Evolutionary conservation across 1,139 yeast species (phyloP).

Genomic region (Saccharomycopsis crataegensis): DNA sequence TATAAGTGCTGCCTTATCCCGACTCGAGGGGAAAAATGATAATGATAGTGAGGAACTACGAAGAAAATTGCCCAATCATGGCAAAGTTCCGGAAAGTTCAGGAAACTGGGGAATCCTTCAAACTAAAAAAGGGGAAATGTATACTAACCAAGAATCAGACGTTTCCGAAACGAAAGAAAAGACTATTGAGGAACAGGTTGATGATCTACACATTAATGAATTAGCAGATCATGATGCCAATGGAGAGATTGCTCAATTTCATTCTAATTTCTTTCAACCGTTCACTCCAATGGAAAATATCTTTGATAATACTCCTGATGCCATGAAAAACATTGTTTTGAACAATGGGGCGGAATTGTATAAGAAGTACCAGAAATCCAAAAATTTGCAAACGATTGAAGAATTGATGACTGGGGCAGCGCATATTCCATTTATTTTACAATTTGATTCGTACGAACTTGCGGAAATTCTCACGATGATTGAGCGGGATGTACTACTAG

Average conservation of each 20-base stretch:
- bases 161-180: background rate
- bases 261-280: background rate
- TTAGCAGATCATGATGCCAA: background rate
- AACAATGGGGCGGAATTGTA: background rate
- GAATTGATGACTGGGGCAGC: slow-evolving; percentile 15
- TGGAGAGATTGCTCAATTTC: background rate
- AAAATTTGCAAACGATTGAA: background rate
- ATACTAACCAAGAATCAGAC: background rate
- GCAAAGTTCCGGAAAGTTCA: background rate
- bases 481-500: slow-evolving; percentile 76
- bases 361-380: background rate
- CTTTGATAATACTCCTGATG: slow-evolving; percentile 5
- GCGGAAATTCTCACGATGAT: slow-evolving; percentile 80
- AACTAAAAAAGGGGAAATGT: background rate
- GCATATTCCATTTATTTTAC: slow-evolving; percentile 77
- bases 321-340: background rate
- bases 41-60: slow-evolving; percentile 16
- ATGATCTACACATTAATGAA: slow-evolving; percentile 26
- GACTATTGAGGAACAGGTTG: slow-evolving; percentile 26
- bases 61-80: background rate
- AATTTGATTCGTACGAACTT: slow-evolving; percentile 55
- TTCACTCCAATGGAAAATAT: background rate
- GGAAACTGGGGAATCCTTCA: background rate
- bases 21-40: slow-evolving; percentile 57
- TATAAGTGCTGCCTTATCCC: slow-evolving; percentile 63